phyloP scores from a whole-genome alignment of 768 basidiomycete genomes.

The Termitomyces sp. region DNA sequence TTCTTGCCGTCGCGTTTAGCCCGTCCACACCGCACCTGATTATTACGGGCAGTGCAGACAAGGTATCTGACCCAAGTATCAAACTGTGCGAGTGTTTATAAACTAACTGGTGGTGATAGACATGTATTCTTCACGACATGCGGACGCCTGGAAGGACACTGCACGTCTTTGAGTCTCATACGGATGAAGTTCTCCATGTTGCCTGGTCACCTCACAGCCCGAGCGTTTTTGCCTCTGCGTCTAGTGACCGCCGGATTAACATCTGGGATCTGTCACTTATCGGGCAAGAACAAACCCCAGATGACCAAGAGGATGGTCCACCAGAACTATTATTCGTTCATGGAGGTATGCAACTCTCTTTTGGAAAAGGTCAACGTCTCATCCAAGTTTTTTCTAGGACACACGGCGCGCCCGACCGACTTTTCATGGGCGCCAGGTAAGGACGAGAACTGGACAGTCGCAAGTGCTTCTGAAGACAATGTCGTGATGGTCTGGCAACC shows the following conservation, averaged over 20 bases:
- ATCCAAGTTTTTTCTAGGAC: slow-evolving; percentile 43
- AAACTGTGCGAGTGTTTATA: background rate
- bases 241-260: slow-evolving; percentile 89
- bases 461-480: slow-evolving; percentile 94
- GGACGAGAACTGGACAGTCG: slow-evolving; percentile 78
- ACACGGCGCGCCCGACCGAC: slow-evolving; percentile 87
- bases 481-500: slow-evolving; percentile 98
- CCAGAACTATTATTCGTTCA: slow-evolving; percentile 96
- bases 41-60: slow-evolving; percentile 91
- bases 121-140: slow-evolving; percentile 83
- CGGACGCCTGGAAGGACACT: slow-evolving; percentile 69
- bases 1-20: slow-evolving; percentile 87
- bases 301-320: slow-evolving; percentile 97
- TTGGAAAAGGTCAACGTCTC: background rate
- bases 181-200: slow-evolving; percentile 90
- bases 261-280: slow-evolving; percentile 93
- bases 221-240: slow-evolving; percentile 92
- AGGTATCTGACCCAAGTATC: slow-evolving; percentile 41
- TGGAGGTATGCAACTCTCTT: slow-evolving; percentile 55
- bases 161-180: slow-evolving; percentile 90
- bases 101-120: slow-evolving; percentile 40
- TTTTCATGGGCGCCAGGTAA: slow-evolving; percentile 91
- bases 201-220: slow-evolving; percentile 94
- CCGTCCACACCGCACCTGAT: slow-evolving; percentile 76
- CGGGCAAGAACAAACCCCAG: slow-evolving; percentile 94